These are phyloP conservation scores for Suillus plorans DNA, from an alignment of 768 basidiomycete species.

Conservation along the genomic window DNA sequence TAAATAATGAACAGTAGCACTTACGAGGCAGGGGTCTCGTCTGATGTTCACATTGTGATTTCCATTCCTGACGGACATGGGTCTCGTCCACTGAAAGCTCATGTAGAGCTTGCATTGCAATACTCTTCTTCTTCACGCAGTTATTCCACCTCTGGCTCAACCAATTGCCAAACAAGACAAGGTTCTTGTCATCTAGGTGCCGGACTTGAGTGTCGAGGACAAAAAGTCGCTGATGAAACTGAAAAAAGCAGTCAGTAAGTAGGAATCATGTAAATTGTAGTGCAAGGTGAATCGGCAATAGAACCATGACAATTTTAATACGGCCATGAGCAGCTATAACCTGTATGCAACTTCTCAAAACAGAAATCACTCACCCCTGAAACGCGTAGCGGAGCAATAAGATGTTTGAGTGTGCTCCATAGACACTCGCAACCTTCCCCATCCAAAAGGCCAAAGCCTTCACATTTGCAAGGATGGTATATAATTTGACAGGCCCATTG, in stretches of 20 bases:
- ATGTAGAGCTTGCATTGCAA: neutral
- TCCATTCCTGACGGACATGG: slow-evolving; percentile 10
- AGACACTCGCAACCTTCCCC: slow-evolving; percentile 29
- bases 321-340: slow-evolving; percentile 12
- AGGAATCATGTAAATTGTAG: slow-evolving; percentile 16
- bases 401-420: slow-evolving; percentile 23
- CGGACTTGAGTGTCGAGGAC: slow-evolving; percentile 26
- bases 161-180: slow-evolving; percentile 16
- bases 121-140: slow-evolving; percentile 8
- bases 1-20: neutral
- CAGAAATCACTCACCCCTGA: slow-evolving; percentile 19
- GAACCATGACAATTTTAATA: neutral
- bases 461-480: slow-evolving; percentile 6
- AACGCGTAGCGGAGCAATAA: slow-evolving; percentile 19
- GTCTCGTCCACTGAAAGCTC: neutral
- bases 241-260: neutral
- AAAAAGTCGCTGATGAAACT: slow-evolving; percentile 31
- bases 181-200: slow-evolving; percentile 14
- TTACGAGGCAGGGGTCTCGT: slow-evolving; percentile 4
- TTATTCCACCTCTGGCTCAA: slow-evolving; percentile 10
- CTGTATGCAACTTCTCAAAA: neutral
- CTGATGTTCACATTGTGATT: slow-evolving; percentile 1
- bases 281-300: neutral
- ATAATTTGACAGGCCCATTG: slow-evolving; percentile 10
- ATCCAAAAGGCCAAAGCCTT: slow-evolving; percentile 24